A percentile compares a stretch with the other conserved stretches of the same genome.
These are phyloP conservation scores for Fomitopsis betulina DNA, from an alignment of 1,284 basidiomycete genomes.

Conservation along the genomic window DNA sequence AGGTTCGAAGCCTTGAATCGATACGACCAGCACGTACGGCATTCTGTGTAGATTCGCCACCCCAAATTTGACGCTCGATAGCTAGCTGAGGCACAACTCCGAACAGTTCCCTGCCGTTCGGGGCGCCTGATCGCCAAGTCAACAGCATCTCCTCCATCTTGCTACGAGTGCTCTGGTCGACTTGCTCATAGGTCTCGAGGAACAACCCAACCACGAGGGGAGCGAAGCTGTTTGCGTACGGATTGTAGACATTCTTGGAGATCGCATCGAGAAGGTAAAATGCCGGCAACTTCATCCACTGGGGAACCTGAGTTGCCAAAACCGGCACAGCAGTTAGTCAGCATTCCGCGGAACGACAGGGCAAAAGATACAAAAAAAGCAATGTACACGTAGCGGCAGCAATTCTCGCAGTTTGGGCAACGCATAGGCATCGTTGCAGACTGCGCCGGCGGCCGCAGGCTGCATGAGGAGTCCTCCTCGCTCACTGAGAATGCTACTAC, in stretches of 20 bases:
- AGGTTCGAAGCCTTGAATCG: background rate
- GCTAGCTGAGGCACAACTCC: conserved; percentile 67
- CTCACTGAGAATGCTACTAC: conserved; percentile 15
- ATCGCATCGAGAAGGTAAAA: conserved; percentile 97
- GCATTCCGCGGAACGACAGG: conserved; percentile 40
- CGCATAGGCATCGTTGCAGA: conserved; percentile 5
- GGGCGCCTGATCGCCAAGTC: conserved; percentile 86
- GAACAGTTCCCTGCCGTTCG: conserved; percentile 79
- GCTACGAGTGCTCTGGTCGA: conserved; percentile 77
- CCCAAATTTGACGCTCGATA: conserved; percentile 79
- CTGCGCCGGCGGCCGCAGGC: conserved; percentile 6
- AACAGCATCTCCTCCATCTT: conserved; percentile 97
- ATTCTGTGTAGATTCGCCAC: conserved; percentile 38
- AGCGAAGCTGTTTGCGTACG: conserved; percentile 81
- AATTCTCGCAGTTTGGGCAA: conserved; percentile 13
- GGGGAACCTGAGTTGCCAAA: conserved; percentile 66
- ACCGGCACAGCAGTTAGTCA: conserved; percentile 51
- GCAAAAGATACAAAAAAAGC: conserved; percentile 22
- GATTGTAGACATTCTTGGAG: conserved; percentile 89
- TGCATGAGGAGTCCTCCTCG: conserved; percentile 19
- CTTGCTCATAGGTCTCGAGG: conserved; percentile 79
- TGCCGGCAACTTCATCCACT: conserved; percentile 87
- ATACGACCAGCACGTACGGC: conserved; percentile 16
- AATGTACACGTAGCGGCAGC: conserved; percentile 7
- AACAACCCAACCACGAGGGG: conserved; percentile 76